Evolutionary conservation across 2,329 filamentous ascomycete genomes (phyloP).

Genomic region (Aspergillus sp.): DNA sequence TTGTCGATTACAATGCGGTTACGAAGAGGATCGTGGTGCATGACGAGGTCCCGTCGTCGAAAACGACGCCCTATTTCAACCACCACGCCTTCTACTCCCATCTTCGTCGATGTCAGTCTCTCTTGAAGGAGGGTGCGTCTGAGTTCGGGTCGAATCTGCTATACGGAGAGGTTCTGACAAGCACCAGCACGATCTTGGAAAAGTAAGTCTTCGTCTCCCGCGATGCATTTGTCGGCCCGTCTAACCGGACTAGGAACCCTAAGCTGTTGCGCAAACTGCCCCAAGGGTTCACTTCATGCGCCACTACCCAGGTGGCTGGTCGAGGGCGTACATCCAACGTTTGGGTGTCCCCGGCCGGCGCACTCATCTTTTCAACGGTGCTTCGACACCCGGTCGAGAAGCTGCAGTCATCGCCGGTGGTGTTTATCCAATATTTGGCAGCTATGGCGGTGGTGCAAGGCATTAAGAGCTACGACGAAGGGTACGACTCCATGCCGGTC

Average conservation of each 20-base stretch:
- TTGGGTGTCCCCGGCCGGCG: conserved; percentile 87
- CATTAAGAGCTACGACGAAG: conserved; percentile 73
- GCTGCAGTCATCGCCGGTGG: conserved; percentile 71
- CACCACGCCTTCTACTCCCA: conserved; percentile 75
- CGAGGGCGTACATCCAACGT: conserved; percentile 89
- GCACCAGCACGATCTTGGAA: conserved; percentile 89
- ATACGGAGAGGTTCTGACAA: conserved; percentile 90
- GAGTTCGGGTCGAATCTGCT: conserved; percentile 76
- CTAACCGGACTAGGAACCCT: conserved; percentile 60
- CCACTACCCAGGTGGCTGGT: conserved; percentile 83
- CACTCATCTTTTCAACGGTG: conserved; percentile 82
- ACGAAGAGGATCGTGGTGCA: conserved; percentile 75
- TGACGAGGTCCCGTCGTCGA: conserved; percentile 66
- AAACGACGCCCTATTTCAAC: conserved; percentile 82
- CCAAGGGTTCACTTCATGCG: conserved; percentile 81
- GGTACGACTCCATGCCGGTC: conserved; percentile 73
- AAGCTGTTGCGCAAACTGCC: conserved; percentile 74
- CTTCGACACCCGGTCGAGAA: conserved; percentile 79
- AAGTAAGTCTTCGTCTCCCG: conserved; percentile 56
- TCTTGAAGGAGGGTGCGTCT: conserved; percentile 54
- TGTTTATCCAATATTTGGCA: conserved; percentile 92
- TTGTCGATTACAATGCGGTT: conserved; percentile 72
- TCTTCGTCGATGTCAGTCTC: conserved; percentile 64
- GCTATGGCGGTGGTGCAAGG: conserved; percentile 84
- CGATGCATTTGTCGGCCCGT: background rate